A percentile compares a stretch with the other conserved stretches of the same genome.
Evolutionary conservation across 2,329 filamentous ascomycete species (phyloP).

Genomic region (Madurella mycetomatis): DNA sequence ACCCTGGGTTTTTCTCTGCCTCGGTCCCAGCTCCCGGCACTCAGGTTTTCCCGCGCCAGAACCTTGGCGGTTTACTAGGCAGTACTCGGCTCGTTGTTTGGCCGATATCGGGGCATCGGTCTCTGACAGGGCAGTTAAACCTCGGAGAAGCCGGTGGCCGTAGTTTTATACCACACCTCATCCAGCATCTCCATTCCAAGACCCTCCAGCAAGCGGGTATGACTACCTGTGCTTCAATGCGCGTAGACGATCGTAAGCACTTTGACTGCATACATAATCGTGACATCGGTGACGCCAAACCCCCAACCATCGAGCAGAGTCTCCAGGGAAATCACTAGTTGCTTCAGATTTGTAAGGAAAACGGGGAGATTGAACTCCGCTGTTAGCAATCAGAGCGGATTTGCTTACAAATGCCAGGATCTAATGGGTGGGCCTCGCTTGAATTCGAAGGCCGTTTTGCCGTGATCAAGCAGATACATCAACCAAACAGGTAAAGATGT

Average conservation of each 20-base stretch:
- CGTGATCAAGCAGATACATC: too few relatives aligned
- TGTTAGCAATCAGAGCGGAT: not conserved
- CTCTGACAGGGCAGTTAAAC: too few relatives aligned
- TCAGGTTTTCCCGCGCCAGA: too few relatives aligned
- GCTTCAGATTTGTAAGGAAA: conserved; percentile 5
- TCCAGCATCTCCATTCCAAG: not conserved
- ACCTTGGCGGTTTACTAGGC: too few relatives aligned
- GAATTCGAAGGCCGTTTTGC: not conserved
- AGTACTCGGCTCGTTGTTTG: too few relatives aligned
- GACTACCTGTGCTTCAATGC: not conserved
- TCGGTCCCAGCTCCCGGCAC: too few relatives aligned
- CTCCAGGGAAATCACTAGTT: not conserved
- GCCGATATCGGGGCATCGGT: too few relatives aligned
- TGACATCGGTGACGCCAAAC: conserved; percentile 8
- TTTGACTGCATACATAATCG: not conserved
- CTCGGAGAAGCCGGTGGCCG: too few relatives aligned
- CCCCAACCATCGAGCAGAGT: not conserved
- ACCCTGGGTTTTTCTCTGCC: too few relatives aligned
- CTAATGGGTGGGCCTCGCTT: not conserved
- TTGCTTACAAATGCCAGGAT: not conserved
- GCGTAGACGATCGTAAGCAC: too few relatives aligned
- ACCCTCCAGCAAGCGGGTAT: not conserved
- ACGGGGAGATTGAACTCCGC: not conserved
- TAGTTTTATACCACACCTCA: too few relatives aligned
- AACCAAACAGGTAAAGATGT: too few relatives aligned